Percentiles rank a stretch among this genome's conserved stretches.
Evolutionary conservation across 2,329 filamentous ascomycete species (phyloP).

Genomic region (Mycogone perniciosa): DNA sequence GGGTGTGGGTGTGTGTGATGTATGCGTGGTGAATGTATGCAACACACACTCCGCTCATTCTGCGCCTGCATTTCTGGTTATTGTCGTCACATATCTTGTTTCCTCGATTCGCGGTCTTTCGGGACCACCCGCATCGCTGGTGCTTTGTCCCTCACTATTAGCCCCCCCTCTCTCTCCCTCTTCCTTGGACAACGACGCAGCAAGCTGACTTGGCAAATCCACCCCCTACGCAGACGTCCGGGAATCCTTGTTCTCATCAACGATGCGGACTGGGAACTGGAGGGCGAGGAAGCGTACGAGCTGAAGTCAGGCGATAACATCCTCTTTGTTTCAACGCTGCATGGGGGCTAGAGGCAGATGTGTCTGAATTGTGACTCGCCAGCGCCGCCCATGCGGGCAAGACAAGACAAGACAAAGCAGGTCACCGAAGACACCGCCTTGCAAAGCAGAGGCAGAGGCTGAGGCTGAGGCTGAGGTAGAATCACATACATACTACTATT

Average conservation of each 20-base stretch:
- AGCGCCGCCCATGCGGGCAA: neutral
- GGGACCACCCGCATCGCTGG: neutral
- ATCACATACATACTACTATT: neutral
- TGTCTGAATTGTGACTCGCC: neutral
- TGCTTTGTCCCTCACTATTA: too few species aligned
- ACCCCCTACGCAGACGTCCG: constrained; percentile 58
- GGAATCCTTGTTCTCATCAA: constrained; percentile 96
- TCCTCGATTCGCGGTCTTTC: neutral
- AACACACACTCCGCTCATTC: neutral
- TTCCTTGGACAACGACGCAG: neutral
- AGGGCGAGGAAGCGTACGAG: constrained; percentile 87
- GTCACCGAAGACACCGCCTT: neutral
- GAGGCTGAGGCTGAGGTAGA: too few species aligned
- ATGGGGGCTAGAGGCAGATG: constrained; percentile 62
- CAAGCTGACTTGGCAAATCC: neutral
- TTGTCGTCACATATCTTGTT: neutral
- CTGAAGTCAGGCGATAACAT: constrained; percentile 79
- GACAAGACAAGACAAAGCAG: neutral
- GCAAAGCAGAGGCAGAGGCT: too few species aligned
- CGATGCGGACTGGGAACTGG: constrained; percentile 96
- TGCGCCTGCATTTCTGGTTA: neutral
- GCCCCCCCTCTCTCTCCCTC: neutral
- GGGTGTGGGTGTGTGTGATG: neutral
- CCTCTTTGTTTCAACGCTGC: constrained; percentile 91
- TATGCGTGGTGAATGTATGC: neutral